Evolutionary conservation across 2,329 filamentous ascomycete species (phyloP), one percentile per base, ranked within the genome.

Genomic region (Colletotrichum lentis): DNA sequence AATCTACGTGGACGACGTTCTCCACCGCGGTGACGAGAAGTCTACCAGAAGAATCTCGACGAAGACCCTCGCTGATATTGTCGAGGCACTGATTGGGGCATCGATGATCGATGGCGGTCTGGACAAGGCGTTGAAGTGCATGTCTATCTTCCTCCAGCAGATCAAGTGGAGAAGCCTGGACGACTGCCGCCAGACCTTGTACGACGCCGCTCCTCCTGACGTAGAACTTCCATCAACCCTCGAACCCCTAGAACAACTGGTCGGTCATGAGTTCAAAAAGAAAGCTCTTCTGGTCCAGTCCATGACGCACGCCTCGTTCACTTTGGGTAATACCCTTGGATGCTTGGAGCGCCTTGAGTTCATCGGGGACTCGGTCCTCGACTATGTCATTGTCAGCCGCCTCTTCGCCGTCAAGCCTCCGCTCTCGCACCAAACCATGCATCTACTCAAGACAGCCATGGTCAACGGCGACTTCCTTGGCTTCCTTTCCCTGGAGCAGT

Each of bases 61-160:
- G 1, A 98, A 98, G 76, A 87, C 87, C 0, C 84, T 97, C 8
- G 95, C 95, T 3, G 95, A 98, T 73, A 90, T 97, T 0, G 85
- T 97, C 0, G 95, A 98, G 71, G 87, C 94, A 0, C 81, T 97
- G 0, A 90, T 97, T 22, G 95, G 93, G 1, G 91, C 89, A 0
- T 86, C 91, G 0, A 94, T 86, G 72, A 69, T 91, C 1, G 86
- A 92, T 60, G 91, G 92, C 1, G 91, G 91, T 0, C 80, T 91
- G 16, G 55, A 80, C 0, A 90, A 87, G 71, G 91, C 90, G 0
- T 77, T 90, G 18, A 73, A 79, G 2, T 94, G 90, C 76, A 84
- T 96, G 14, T 81, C 84, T 3, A 75, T 89, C 1, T 90, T 97
- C 71, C 76, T 96, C 1, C 84, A 85, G 0, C 85, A 90, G 57